These are phyloP conservation scores for Lasiosphaeria ovina DNA, from an alignment of 495 filamentous ascomycete genomes.

Conservation along the genomic window DNA sequence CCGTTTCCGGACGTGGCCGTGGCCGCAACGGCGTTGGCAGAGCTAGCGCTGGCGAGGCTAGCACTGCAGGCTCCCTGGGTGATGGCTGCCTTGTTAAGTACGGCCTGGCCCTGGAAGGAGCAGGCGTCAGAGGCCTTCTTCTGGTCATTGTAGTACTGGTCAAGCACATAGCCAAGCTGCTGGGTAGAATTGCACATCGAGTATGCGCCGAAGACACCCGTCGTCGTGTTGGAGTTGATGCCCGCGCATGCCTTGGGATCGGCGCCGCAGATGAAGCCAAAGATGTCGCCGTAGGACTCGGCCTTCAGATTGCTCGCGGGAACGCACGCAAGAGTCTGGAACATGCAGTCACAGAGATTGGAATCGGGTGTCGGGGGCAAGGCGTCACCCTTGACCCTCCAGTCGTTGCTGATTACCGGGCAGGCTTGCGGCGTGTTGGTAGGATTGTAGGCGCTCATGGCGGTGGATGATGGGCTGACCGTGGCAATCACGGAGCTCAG, in stretches of 20 bases:
- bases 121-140: constrained; percentile 59
- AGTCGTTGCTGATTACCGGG: constrained; percentile 61
- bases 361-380: constrained; percentile 80
- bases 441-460: constrained; percentile 67
- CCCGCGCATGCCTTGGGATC: constrained; percentile 59
- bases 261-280: constrained; percentile 69
- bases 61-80: constrained; percentile 27
- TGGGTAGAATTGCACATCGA: constrained; percentile 79
- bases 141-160: constrained; percentile 74
- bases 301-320: constrained; percentile 48
- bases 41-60: constrained; percentile 43
- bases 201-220: constrained; percentile 82
- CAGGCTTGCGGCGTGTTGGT: constrained; percentile 76
- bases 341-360: constrained; percentile 80
- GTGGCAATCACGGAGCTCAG: constrained; percentile 69
- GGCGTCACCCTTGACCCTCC: constrained; percentile 61
- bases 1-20: constrained; percentile 29
- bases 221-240: constrained; percentile 65
- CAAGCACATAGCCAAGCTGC: constrained; percentile 77
- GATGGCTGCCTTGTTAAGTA: constrained; percentile 14
- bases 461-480: constrained; percentile 62
- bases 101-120: constrained; percentile 58
- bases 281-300: constrained; percentile 61
- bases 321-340: constrained; percentile 65
- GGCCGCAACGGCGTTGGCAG: constrained; percentile 43